These are phyloP conservation scores for Haplosporangium gracile DNA, from an alignment of 192 early-diverging fungal species.

Conservation along the genomic window DNA sequence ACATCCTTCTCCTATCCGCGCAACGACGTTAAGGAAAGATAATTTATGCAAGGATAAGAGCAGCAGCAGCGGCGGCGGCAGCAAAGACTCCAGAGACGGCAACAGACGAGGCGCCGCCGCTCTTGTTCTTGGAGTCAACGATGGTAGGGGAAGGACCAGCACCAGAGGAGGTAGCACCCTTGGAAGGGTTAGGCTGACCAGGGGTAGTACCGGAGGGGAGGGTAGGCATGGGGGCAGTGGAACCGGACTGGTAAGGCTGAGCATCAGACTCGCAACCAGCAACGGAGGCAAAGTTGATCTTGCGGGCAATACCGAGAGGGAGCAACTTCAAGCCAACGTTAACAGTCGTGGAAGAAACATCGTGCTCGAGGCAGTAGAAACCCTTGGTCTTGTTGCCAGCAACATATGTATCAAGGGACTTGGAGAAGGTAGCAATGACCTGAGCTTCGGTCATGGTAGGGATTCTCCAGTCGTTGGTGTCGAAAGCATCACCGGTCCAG, in stretches of 20 bases:
- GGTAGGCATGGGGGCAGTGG: slow-evolving; percentile 30
- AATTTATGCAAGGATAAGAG: slow-evolving; percentile 30
- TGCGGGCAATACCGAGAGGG: slow-evolving; percentile 39
- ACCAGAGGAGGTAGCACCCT: slow-evolving; percentile 7
- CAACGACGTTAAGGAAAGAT: not conserved
- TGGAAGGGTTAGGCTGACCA: slow-evolving; percentile 6
- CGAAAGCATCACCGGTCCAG: slow-evolving; percentile 56
- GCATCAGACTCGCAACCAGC: slow-evolving; percentile 48
- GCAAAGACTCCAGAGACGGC: slow-evolving; percentile 10
- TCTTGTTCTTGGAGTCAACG: slow-evolving; percentile 1
- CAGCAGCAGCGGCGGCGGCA: slow-evolving; percentile 21
- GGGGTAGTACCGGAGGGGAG: not conserved
- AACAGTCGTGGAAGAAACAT: slow-evolving; percentile 56
- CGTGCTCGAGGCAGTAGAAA: slow-evolving; percentile 66
- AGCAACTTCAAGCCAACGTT: slow-evolving; percentile 59
- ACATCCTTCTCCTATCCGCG: not conserved
- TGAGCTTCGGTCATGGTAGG: slow-evolving; percentile 46
- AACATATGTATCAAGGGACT: slow-evolving; percentile 38
- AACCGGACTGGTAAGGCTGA: slow-evolving; percentile 58
- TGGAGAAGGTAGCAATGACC: slow-evolving; percentile 32
- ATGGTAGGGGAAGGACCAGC: slow-evolving; percentile 12
- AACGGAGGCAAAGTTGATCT: slow-evolving; percentile 51
- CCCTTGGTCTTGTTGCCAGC: slow-evolving; percentile 48
- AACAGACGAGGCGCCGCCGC: not conserved
- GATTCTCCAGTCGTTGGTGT: slow-evolving; percentile 62